A percentile compares a stretch with the other conserved stretches of the same genome.
These are phyloP conservation scores for Penicillium manginii DNA, from an alignment of 495 filamentous ascomycete species.

Conservation along the genomic window DNA sequence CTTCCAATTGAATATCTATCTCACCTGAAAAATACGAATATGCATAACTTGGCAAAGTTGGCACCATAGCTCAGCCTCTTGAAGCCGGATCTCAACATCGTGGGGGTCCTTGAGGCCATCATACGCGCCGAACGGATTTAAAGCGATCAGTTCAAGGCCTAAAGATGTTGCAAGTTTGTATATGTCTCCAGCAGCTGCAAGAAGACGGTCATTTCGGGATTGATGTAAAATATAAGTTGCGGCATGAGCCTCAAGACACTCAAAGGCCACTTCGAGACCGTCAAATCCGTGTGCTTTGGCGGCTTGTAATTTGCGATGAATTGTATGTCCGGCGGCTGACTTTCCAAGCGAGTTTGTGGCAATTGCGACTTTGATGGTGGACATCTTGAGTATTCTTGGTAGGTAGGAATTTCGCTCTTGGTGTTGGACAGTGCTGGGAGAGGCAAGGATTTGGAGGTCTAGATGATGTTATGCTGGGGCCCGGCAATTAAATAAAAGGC, in stretches of 20 bases:
- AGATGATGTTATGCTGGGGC: background rate
- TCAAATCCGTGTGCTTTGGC: slow-evolving; percentile 22
- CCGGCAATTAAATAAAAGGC: background rate
- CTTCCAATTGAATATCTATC: background rate
- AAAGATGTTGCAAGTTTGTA: slow-evolving; percentile 6
- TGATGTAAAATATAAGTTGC: background rate
- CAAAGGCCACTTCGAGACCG: slow-evolving; percentile 21
- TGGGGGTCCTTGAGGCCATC: slow-evolving; percentile 12
- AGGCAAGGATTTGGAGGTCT: background rate
- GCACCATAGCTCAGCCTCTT: slow-evolving; percentile 22
- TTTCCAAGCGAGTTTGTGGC: slow-evolving; percentile 23
- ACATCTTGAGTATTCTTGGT: background rate
- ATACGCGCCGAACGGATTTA: slow-evolving; percentile 22
- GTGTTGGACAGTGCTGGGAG: background rate
- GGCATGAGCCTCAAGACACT: slow-evolving; percentile 20
- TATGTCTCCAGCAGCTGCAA: slow-evolving; percentile 15
- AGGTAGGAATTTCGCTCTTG: background rate
- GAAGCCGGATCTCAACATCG: slow-evolving; percentile 8
- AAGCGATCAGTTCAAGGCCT: slow-evolving; percentile 12
- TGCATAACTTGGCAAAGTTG: slow-evolving; percentile 20
- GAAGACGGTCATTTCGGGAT: slow-evolving; percentile 8
- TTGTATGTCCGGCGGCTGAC: slow-evolving; percentile 18
- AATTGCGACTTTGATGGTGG: slow-evolving; percentile 16
- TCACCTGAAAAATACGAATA: slow-evolving; percentile 21
- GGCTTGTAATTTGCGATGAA: slow-evolving; percentile 14